Conservation (phyloP, 2,329 filamentous ascomycete species). For the Sordariomycetes sp. region DNA sequence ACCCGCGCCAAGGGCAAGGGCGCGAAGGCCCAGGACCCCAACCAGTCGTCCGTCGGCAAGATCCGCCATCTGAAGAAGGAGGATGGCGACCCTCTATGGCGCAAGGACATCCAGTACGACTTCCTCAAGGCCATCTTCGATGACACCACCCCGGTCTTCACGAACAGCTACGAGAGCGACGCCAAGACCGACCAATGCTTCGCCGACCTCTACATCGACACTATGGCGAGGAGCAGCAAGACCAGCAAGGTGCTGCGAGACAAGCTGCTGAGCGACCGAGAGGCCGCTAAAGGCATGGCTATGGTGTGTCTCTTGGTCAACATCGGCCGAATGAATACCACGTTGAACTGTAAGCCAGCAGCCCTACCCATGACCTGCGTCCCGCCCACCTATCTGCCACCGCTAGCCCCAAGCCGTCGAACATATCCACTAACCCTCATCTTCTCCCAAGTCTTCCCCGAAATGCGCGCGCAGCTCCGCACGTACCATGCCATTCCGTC, state of each 20-base stretch:
- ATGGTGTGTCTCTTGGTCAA: slow-evolving; percentile 98
- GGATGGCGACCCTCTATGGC: slow-evolving; percentile 78
- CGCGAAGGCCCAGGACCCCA: slow-evolving; percentile 21
- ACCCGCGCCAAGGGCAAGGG: slow-evolving; percentile 22
- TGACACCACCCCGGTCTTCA: slow-evolving; percentile 67
- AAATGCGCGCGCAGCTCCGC: slow-evolving; percentile 95
- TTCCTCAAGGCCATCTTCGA: slow-evolving; percentile 75
- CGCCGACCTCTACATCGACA: slow-evolving; percentile 94
- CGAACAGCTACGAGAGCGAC: slow-evolving; percentile 70
- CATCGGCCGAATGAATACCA: slow-evolving; percentile 97
- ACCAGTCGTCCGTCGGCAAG: slow-evolving; percentile 45
- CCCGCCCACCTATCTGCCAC: background rate
- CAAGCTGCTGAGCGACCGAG: slow-evolving; percentile 84
- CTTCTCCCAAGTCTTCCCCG: slow-evolving; percentile 72
- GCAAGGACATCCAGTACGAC: slow-evolving; percentile 80
- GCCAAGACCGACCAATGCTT: slow-evolving; percentile 61
- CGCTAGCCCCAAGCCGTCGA: background rate
- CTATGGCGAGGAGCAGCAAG: slow-evolving; percentile 97
- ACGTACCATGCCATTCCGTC: slow-evolving; percentile 98
- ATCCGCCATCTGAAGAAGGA: slow-evolving; percentile 82
- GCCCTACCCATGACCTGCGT: background rate
- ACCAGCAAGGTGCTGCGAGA: slow-evolving; percentile 97
- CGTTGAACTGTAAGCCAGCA: slow-evolving; percentile 72
- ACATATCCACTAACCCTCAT: slow-evolving; percentile 7
- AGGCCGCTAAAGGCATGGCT: slow-evolving; percentile 93